Evolutionary conservation across 208 protist genomes (phyloP).

Genomic region (Acanthamoeba divionensis): DNA sequence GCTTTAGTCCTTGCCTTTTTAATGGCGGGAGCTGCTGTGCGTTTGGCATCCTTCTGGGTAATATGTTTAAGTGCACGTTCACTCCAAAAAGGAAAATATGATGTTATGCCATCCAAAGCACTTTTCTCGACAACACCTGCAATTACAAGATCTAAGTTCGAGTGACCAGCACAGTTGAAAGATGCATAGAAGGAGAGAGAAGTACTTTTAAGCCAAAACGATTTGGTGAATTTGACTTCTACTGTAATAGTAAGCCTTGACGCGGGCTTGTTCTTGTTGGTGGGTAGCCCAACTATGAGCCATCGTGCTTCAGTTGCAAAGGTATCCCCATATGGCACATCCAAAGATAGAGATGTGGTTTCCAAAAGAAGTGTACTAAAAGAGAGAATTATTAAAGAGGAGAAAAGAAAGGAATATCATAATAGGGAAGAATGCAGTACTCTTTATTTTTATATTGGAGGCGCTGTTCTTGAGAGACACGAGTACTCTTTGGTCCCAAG

Average conservation of each 20-base stretch:
- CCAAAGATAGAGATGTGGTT: background rate
- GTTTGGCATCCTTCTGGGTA: no score
- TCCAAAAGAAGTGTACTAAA: conserved; percentile 30
- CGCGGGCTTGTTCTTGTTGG: background rate
- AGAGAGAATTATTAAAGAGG: no score
- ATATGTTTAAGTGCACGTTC: background rate
- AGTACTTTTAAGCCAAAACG: background rate
- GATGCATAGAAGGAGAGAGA: background rate
- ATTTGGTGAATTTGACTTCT: conserved; percentile 28
- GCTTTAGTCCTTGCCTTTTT: no score
- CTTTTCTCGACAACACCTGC: background rate
- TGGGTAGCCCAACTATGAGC: background rate
- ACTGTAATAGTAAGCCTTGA: background rate
- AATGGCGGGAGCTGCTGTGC: no score
- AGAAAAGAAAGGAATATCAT: no score
- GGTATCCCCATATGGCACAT: conserved; percentile 36
- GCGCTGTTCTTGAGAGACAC: conserved; percentile 5
- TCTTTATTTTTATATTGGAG: conserved; percentile 27
- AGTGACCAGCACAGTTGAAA: background rate
- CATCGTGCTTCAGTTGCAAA: background rate
- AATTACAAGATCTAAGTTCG: background rate
- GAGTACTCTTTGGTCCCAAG: conserved; percentile 4
- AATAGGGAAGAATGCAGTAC: background rate
- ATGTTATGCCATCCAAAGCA: background rate
- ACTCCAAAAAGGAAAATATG: background rate